Percentiles rank a stretch among this genome's conserved stretches.
Evolutionary conservation across 306 rosid species (phyloP).

Genomic region (Casuarina glauca): DNA sequence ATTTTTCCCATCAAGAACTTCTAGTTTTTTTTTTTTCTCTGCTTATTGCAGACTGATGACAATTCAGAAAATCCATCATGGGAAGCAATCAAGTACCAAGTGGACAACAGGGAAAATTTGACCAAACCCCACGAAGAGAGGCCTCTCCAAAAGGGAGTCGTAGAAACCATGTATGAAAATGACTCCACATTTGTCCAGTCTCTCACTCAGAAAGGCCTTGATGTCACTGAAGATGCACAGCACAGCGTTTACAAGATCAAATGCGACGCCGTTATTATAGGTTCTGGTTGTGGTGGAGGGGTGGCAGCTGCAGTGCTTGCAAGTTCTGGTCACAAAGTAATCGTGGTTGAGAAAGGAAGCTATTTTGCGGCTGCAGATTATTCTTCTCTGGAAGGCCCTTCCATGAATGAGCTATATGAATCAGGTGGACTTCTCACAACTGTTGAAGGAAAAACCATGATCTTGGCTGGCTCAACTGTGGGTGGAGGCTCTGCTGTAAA

Average conservation of each 20-base stretch:
- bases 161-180: constrained; percentile 57
- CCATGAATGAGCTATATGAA: constrained; percentile 70
- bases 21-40: neutral
- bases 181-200: constrained; percentile 52
- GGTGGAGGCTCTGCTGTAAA: constrained; percentile 95
- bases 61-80: constrained; percentile 58
- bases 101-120: constrained; percentile 50
- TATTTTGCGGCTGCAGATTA: constrained; percentile 76
- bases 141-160: constrained; percentile 70
- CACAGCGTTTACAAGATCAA: constrained; percentile 58
- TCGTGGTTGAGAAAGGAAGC: constrained; percentile 83
- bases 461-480: constrained; percentile 85
- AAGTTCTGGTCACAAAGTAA: constrained; percentile 71
- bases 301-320: constrained; percentile 97
- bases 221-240: constrained; percentile 46
- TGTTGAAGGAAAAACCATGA: constrained; percentile 67
- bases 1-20: neutral
- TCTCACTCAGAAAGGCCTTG: constrained; percentile 66
- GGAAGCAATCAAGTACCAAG: constrained; percentile 70
- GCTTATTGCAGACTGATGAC: constrained; percentile 51
- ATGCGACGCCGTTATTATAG: constrained; percentile 81
- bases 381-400: constrained; percentile 82
- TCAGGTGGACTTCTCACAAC: constrained; percentile 62
- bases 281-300: constrained; percentile 97
- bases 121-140: constrained; percentile 44